Conservation (phyloP, 495 filamentous ascomycete genomes). For the Penicillium angulare region DNA sequence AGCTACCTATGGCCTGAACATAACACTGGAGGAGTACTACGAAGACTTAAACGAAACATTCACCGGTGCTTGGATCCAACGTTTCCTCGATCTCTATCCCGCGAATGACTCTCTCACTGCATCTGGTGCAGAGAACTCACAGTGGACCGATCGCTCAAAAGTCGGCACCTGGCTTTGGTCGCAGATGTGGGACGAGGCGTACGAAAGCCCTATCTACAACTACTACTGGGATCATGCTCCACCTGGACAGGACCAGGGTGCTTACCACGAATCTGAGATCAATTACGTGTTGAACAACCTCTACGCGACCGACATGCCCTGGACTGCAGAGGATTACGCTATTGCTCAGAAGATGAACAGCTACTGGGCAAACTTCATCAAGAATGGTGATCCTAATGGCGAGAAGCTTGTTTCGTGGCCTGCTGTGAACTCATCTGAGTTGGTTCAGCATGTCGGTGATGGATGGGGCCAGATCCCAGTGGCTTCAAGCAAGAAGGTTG, state of each 20-base stretch:
- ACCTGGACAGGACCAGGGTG: conserved; percentile 13
- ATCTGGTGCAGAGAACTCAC: background rate
- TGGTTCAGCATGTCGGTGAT: conserved; percentile 1
- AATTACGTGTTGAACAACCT: conserved; percentile 20
- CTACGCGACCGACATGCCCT: conserved; percentile 14
- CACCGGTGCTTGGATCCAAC: background rate
- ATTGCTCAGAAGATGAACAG: conserved; percentile 13
- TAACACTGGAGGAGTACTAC: background rate
- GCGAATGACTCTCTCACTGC: background rate
- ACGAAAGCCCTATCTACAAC: background rate
- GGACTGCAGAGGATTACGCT: conserved; percentile 11
- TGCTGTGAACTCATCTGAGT: background rate
- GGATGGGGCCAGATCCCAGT: conserved; percentile 1
- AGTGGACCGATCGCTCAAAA: background rate
- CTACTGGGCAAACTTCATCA: conserved; percentile 24
- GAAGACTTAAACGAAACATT: background rate
- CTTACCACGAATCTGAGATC: conserved; percentile 20
- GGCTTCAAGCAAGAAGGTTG: background rate
- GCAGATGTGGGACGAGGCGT: background rate
- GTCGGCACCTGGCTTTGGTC: conserved; percentile 1
- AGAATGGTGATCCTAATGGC: conserved; percentile 4
- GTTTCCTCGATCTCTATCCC: background rate
- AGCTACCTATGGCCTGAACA: background rate
- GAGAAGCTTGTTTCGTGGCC: background rate
- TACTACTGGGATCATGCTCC: conserved; percentile 2